These are phyloP conservation scores for Gnomoniopsis sp. DNA, from an alignment of 2,329 filamentous ascomycete species.

Conservation along the genomic window DNA sequence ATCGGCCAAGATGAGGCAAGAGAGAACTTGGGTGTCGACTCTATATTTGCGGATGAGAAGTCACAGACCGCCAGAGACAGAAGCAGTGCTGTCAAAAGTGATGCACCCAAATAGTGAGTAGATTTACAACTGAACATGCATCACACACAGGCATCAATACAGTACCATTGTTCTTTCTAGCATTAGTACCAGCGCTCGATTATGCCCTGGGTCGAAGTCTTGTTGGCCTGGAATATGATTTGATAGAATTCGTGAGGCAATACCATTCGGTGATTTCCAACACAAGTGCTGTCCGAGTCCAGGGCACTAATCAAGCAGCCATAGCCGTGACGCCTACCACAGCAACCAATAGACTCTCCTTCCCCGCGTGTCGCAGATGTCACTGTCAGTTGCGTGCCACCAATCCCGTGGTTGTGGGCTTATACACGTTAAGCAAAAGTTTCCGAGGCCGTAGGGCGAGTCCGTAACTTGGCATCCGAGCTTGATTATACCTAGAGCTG, in stretches of 20 bases:
- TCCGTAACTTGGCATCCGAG: background rate
- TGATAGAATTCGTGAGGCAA: background rate
- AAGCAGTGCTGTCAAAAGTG: too few relatives aligned
- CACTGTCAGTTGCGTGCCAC: background rate
- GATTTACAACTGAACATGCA: background rate
- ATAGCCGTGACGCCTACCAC: background rate
- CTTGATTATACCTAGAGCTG: too few relatives aligned
- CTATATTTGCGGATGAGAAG: background rate
- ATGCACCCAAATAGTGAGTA: too few relatives aligned
- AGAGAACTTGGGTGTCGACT: background rate
- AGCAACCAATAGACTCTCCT: background rate
- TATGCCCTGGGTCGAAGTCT: background rate
- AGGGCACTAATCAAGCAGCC: slow-evolving; percentile 1
- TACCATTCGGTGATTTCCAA: too few relatives aligned
- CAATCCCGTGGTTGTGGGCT: background rate
- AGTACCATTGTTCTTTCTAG: too few relatives aligned
- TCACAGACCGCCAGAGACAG: background rate
- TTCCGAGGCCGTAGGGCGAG: background rate
- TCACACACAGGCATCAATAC: background rate
- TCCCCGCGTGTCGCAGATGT: background rate
- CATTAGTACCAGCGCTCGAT: too few relatives aligned
- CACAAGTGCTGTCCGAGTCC: too few relatives aligned
- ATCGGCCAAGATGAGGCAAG: background rate
- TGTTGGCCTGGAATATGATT: background rate
- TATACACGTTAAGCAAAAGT: slow-evolving; percentile 3